These are phyloP conservation scores for Magnolia officinalis DNA, from an alignment of 164 flowering plant species.

Conservation along the genomic window DNA sequence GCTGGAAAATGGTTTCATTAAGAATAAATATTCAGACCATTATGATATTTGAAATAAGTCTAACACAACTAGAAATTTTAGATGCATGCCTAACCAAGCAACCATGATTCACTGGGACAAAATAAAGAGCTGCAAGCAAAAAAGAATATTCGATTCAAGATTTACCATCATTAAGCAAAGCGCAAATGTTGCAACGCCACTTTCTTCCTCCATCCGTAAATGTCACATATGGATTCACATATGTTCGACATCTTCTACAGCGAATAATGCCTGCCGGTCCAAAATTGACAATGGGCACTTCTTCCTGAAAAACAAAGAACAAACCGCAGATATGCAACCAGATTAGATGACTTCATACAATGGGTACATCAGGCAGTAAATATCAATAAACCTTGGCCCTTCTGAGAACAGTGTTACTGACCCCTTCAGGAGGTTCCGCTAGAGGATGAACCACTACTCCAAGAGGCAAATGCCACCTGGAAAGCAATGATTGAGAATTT, in stretches of 20 bases:
- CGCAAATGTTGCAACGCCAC: constrained; percentile 95
- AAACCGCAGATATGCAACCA: constrained; percentile 3
- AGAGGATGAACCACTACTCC: constrained; percentile 97
- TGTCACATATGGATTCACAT: constrained; percentile 84
- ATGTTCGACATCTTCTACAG: constrained; percentile 93
- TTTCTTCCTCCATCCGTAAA: constrained; percentile 94
- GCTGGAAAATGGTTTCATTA: not conserved
- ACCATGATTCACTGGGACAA: too few species aligned
- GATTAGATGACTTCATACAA: not conserved
- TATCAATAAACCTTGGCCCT: constrained; percentile 7
- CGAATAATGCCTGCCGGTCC: constrained; percentile 78
- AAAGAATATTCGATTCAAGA: not conserved
- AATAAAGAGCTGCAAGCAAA: not conserved
- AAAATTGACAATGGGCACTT: constrained; percentile 85
- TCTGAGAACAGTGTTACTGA: constrained; percentile 33
- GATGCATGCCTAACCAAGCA: too few species aligned
- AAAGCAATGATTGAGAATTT: constrained; percentile 75
- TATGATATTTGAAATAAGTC: not conserved
- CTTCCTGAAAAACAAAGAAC: constrained; percentile 55
- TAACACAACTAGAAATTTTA: not conserved
- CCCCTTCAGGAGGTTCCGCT: constrained; percentile 92
- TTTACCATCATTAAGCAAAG: constrained; percentile 88
- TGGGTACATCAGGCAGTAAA: constrained; percentile 2
- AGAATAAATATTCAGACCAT: not conserved
- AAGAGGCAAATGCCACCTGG: constrained; percentile 97